These are phyloP conservation scores for Ampelomyces quisqualis DNA, from an alignment of 2,329 filamentous ascomycete species.

Conservation along the genomic window DNA sequence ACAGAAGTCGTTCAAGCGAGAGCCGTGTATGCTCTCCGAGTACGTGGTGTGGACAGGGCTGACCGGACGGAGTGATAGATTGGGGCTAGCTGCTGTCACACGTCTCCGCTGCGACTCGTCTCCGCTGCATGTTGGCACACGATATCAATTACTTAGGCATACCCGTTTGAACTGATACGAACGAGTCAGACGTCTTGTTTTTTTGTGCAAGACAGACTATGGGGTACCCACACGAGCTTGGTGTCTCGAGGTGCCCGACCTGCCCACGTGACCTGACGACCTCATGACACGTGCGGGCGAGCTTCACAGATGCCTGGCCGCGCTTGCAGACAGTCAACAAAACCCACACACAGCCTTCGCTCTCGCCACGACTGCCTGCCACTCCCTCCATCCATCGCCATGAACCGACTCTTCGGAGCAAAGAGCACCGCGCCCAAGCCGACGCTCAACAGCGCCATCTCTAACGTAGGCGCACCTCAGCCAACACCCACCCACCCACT, in stretches of 20 bases:
- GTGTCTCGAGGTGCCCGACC: background rate
- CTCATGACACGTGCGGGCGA: too few relatives aligned
- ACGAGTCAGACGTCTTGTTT: too few relatives aligned
- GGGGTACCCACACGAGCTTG: too few relatives aligned
- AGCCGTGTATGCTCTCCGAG: too few relatives aligned
- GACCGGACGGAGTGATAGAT: too few relatives aligned
- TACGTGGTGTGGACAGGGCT: too few relatives aligned
- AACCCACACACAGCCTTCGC: background rate
- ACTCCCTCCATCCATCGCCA: conserved; percentile 46
- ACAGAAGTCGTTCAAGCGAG: conserved; percentile 9
- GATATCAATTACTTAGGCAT: too few relatives aligned
- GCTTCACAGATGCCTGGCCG: background rate
- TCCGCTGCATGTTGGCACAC: too few relatives aligned
- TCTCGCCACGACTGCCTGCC: background rate
- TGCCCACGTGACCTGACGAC: background rate
- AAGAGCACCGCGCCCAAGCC: conserved; percentile 87
- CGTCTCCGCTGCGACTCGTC: too few relatives aligned
- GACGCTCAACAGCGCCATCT: conserved; percentile 78
- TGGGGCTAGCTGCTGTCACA: background rate
- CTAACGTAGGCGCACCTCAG: conserved; percentile 61
- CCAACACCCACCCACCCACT: conserved; percentile 12
- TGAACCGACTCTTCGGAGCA: conserved; percentile 95
- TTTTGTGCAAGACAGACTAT: too few relatives aligned
- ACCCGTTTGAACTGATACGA: too few relatives aligned
- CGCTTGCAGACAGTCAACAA: background rate